Base-by-base conservation (phyloP, 2,329 filamentous ascomycete species). In the Sarocladium oryzae region DNA sequence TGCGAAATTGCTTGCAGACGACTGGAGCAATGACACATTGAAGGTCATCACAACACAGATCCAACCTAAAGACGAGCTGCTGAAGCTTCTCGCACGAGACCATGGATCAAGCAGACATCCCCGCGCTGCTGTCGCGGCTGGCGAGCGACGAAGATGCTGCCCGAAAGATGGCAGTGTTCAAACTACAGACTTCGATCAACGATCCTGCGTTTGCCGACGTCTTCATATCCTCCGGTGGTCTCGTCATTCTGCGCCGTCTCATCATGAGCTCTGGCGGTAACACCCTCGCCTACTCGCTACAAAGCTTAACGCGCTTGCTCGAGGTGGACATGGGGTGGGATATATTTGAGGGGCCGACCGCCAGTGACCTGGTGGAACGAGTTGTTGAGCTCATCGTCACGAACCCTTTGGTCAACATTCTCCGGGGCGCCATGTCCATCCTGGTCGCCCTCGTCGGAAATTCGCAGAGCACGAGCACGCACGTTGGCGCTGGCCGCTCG, bases 301-400 rank as follows among this genome's bases (percentile, higher is more conserved):
- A 95, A 58, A 93, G 89, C 61, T 79, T 97, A 60, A 88, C 85
- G 52, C 82, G 90, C 52, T 72, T 99, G 54, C 76, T 99, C 55
- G 93, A 99, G 70, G 87, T 97, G 35, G 93, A 97, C 70, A 96
- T 96, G 80, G 93, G 93, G 53, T 99, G 93, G 93, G 91, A 97
- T 56, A 82, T 87, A 54, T 88, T 91, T 61, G 84, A 88, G 61
- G 75, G 77, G 2, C 69, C 77, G 16, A 72, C 74, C 5, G 73
- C 81, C 15, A 77, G 82, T 53, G 86, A 89, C 60, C 73, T 92
- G 49, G 82, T 85, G 37, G 82, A 85, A 68, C 74, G 81, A 74
- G 83, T 96, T 55, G 91, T 97, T 60, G 87, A 96, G 67, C 78
- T 99, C 49, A 89, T 97, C 56, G 92, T 97, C 60, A 92, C 84